Evolutionary conservation across 2,329 filamentous ascomycete genomes (phyloP).

Genomic region (Stromatinia cepivora): DNA sequence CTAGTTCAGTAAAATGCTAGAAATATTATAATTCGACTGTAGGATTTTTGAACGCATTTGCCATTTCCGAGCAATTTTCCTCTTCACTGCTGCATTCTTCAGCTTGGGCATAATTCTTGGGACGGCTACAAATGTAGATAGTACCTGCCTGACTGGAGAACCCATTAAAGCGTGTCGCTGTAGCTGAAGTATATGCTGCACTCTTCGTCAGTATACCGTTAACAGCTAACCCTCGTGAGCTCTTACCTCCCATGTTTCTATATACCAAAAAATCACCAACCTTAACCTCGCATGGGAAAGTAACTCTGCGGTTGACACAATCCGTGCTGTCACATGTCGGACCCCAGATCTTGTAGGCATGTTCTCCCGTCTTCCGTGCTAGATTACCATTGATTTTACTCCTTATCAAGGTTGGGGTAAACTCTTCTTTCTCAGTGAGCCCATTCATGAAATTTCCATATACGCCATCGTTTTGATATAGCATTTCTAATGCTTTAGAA

Average conservation of each 20-base stretch:
- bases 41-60: neutral
- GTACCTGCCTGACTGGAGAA: neutral
- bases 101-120: neutral
- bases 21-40: neutral
- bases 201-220: neutral
- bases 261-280: slow-evolving; percentile 2
- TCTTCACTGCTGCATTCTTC: neutral
- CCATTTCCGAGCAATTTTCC: neutral
- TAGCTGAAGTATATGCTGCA: slow-evolving; percentile 10
- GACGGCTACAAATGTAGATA: slow-evolving; percentile 5
- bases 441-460: slow-evolving; percentile 1
- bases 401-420: neutral
- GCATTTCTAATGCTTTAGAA: slow-evolving; percentile 1
- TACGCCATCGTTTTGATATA: slow-evolving; percentile 12
- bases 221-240: neutral
- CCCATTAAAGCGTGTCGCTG: neutral
- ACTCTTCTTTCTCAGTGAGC: slow-evolving; percentile 3
- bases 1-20: neutral
- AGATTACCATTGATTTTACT: neutral
- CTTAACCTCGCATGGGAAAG: neutral
- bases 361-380: neutral
- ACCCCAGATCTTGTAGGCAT: neutral
- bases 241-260: slow-evolving; percentile 1
- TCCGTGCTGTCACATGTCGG: neutral
- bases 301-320: neutral